A percentile compares a stretch with the other conserved stretches of the same genome.
phyloP scores from a whole-genome alignment of 2,329 filamentous ascomycete genomes.

The Cadophora malorum region DNA sequence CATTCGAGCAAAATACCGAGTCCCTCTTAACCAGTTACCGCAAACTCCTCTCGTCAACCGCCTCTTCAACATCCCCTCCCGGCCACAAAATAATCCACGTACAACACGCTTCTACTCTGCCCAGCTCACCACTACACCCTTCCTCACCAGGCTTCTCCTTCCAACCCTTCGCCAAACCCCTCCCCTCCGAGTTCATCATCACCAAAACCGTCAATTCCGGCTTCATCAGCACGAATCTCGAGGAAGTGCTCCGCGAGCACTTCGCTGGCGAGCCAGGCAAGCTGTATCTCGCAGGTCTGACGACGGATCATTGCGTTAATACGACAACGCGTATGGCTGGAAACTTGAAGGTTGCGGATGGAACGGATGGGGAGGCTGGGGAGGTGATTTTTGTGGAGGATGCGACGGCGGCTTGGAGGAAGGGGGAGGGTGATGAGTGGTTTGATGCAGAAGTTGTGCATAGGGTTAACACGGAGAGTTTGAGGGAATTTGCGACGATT shows the following conservation, averaged over 20 bases:
- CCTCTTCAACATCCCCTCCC: constrained; percentile 41
- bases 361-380: constrained; percentile 43
- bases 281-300: constrained; percentile 49
- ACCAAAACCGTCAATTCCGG: constrained; percentile 54
- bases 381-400: constrained; percentile 52
- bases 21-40: constrained; percentile 48
- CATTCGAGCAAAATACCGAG: constrained; percentile 52
- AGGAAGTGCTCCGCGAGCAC: constrained; percentile 46
- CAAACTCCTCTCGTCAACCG: constrained; percentile 48
- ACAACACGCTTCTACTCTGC: constrained; percentile 50
- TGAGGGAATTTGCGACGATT: constrained; percentile 56
- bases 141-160: constrained; percentile 36
- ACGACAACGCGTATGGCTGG: constrained; percentile 55
- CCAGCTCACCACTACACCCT: constrained; percentile 48
- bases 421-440: constrained; percentile 40
- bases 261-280: constrained; percentile 19
- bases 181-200: constrained; percentile 48
- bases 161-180: constrained; percentile 38
- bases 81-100: constrained; percentile 51
- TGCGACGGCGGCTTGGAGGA: constrained; percentile 54
- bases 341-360: constrained; percentile 51
- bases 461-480: constrained; percentile 51
- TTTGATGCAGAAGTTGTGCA: constrained; percentile 55
- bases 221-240: constrained; percentile 54
- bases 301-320: constrained; percentile 57